Conservation (phyloP, 2,329 filamentous ascomycete species). For the Triangularia setosa region DNA sequence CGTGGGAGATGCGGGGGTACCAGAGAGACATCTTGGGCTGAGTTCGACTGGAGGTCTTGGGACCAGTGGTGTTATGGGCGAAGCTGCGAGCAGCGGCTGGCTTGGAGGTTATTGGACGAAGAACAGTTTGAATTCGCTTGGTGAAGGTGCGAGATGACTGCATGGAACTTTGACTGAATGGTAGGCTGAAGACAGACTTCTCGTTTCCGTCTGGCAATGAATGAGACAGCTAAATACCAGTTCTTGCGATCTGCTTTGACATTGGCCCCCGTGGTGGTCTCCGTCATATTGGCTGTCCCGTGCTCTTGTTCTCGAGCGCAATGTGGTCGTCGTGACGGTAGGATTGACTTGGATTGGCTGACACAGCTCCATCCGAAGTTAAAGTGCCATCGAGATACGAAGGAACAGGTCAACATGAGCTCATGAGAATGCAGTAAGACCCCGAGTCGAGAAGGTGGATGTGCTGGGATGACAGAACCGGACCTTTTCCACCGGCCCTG, state of each 20-base stretch:
- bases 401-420: too few species aligned
- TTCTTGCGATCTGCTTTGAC: neutral
- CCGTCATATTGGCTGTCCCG: neutral
- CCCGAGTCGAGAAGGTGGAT: neutral
- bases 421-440: too few species aligned
- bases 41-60: neutral
- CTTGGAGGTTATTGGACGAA: neutral
- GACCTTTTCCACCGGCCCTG: neutral
- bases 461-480: neutral
- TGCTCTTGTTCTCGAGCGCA: neutral
- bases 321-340: neutral
- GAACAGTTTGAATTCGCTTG: neutral
- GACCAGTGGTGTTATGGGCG: neutral
- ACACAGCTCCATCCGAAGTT: neutral
- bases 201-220: neutral
- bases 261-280: neutral
- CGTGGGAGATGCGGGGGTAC: slow-evolving; percentile 15
- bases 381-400: too few species aligned
- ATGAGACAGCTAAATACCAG: neutral
- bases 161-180: neutral
- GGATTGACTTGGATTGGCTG: neutral
- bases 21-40: slow-evolving; percentile 21
- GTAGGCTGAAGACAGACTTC: neutral
- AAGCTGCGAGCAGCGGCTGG: neutral
- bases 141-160: neutral